Base-by-base conservation (phyloP, 805 yeast genomes). In the Lipomyces spencermartinsiae region DNA sequence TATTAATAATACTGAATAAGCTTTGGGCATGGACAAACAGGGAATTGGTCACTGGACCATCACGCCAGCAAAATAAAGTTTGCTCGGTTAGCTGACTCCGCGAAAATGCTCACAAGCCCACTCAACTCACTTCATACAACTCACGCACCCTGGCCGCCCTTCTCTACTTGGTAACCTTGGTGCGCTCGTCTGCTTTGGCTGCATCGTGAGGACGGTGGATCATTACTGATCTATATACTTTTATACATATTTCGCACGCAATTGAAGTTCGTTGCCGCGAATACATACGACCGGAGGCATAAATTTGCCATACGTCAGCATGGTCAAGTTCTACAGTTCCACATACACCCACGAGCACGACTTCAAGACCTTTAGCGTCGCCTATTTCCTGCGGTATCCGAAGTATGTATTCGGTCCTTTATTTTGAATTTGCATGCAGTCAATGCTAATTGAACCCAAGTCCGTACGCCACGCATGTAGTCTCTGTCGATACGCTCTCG, bases 381-480 rank as follows among this genome's bases (percentile, higher is more conserved):
- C 72, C 19, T 69, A 65, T 46, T 68, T 69, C 61, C 67, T 69
- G 29, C 68, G 72, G 37, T 69, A 69, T 49, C 72, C 72, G 2
- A 69, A 69, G 72, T 69, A 51, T 37, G 72, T 60, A 2, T 39
- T 31, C 31, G 46, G 4, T 6, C 35, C 34, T 16, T 16, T 49
- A 6, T 37, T 19, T 19, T 43, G 49, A 10, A 9, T 57, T 22
- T n/a, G 22, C 8, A 64, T 25, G 0, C 10, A 34, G 25, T 16
- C 22, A 19, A 46, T n/a, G 4, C 37, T 31, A 19, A 54, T n/a
- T 6, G 25, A 58, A 34, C 59, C 57, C 14, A n/a, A 88, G 89
- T 77, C 98, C 98, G 1, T 93, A 84, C 76, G 89, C 97, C 19
- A 81, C 86, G 9, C 97, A 94, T 80, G 97, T 94, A 12, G 81